These are phyloP conservation scores for Paecilomyces formosus DNA, from an alignment of 2,329 filamentous ascomycete genomes.

Conservation along the genomic window DNA sequence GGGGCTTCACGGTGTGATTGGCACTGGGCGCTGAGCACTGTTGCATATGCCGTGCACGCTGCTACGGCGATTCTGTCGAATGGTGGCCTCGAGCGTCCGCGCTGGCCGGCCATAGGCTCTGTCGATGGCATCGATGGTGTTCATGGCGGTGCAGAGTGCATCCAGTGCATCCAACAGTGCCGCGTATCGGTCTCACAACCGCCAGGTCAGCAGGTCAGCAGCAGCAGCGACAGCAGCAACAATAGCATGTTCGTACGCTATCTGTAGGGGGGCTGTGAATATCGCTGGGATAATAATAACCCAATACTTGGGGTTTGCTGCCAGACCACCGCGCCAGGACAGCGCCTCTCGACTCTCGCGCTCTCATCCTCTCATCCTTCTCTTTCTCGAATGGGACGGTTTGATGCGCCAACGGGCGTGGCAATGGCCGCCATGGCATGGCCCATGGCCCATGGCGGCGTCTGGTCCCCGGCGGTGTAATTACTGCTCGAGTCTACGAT, in stretches of 20 bases:
- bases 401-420: neutral
- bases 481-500: too few species aligned
- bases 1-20: neutral
- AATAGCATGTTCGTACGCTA: too few species aligned
- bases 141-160: neutral
- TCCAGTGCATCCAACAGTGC: neutral
- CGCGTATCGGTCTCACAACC: neutral
- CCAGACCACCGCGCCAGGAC: neutral
- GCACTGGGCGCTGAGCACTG: neutral
- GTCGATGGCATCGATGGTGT: neutral
- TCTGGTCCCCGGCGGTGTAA: neutral
- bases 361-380: neutral
- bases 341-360: neutral
- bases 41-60: neutral
- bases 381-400: neutral
- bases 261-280: too few species aligned
- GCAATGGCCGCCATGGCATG: neutral
- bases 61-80: neutral
- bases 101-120: neutral
- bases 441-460: neutral
- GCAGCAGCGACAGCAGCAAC: too few species aligned
- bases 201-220: neutral
- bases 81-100: neutral
- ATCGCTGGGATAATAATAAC: too few species aligned
- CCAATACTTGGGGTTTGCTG: too few species aligned